phyloP scores from a whole-genome alignment of 2,329 filamentous ascomycete genomes.

The Cladosporium colombiae region DNA sequence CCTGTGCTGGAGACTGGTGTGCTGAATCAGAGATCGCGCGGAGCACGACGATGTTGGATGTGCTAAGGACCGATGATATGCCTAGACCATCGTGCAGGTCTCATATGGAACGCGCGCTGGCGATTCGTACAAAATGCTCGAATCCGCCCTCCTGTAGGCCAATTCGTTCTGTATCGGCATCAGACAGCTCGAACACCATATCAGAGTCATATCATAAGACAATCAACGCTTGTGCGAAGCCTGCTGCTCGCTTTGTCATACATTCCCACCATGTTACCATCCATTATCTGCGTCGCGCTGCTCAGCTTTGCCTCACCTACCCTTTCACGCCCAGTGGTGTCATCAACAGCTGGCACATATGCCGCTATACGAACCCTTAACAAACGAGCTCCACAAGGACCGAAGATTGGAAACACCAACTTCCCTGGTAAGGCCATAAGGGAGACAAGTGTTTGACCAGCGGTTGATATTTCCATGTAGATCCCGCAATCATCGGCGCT shows the following conservation, averaged over 20 bases:
- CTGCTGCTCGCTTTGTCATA: not conserved
- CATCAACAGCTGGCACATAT: not conserved
- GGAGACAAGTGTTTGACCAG: not conserved
- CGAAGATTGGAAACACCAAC: slow-evolving; percentile 40
- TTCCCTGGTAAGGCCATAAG: slow-evolving; percentile 44
- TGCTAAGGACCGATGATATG: slow-evolving; percentile 7
- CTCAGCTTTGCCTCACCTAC: not conserved
- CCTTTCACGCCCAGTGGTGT: not conserved
- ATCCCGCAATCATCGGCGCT: slow-evolving; percentile 55
- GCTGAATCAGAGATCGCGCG: slow-evolving; percentile 15
- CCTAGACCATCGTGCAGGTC: slow-evolving; percentile 11
- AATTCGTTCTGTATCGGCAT: not conserved
- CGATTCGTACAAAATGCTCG: slow-evolving; percentile 12
- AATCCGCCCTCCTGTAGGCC: not conserved
- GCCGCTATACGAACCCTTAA: not conserved
- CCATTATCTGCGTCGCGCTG: not conserved
- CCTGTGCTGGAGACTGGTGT: not conserved
- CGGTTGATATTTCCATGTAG: slow-evolving; percentile 26
- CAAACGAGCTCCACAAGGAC: slow-evolving; percentile 27
- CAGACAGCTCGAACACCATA: not conserved
- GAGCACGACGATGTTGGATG: slow-evolving; percentile 3
- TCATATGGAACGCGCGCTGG: not conserved
- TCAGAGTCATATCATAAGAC: not conserved
- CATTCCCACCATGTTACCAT: not conserved
- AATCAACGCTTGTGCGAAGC: not conserved